Conservation (phyloP, 2,329 filamentous ascomycete species). For the Colletotrichum sp. region DNA sequence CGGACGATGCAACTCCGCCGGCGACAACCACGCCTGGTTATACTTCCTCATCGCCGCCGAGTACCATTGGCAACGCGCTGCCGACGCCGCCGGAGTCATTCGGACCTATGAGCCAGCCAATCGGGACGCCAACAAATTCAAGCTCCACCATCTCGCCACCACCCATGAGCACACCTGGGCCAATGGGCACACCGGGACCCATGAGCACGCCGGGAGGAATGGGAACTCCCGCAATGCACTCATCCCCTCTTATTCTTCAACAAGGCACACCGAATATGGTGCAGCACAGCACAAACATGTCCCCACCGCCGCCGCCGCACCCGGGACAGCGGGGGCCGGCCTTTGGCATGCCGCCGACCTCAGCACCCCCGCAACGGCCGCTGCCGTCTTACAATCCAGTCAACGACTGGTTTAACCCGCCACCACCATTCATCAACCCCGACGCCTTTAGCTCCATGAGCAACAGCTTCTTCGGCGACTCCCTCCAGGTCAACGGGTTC, state of each 20-base stretch:
- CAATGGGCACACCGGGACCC: slow-evolving; percentile 9
- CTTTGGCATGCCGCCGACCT: slow-evolving; percentile 43
- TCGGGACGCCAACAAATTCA: not conserved
- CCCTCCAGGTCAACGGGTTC: slow-evolving; percentile 23
- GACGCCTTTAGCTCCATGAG: slow-evolving; percentile 51
- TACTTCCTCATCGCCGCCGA: slow-evolving; percentile 22
- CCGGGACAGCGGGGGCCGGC: slow-evolving; percentile 27
- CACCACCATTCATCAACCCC: slow-evolving; percentile 57
- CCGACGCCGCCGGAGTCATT: slow-evolving; percentile 52
- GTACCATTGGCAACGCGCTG: slow-evolving; percentile 27
- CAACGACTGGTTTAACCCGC: slow-evolving; percentile 58
- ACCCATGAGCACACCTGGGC: slow-evolving; percentile 5
- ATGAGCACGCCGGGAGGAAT: not conserved
- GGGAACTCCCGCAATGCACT: slow-evolving; percentile 26
- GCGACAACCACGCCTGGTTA: slow-evolving; percentile 28
- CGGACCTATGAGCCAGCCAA: slow-evolving; percentile 23
- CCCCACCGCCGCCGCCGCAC: slow-evolving; percentile 28
- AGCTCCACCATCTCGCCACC: slow-evolving; percentile 16
- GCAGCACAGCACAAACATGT: slow-evolving; percentile 31
- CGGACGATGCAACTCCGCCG: slow-evolving; percentile 40
- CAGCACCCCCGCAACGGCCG: slow-evolving; percentile 43
- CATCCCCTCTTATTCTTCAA: slow-evolving; percentile 30
- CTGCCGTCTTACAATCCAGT: slow-evolving; percentile 45
- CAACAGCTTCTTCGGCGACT: slow-evolving; percentile 46
- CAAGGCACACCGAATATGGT: slow-evolving; percentile 2